Base-by-base conservation (phyloP, 768 basidiomycete species). In the Gloeopeniophorella convolvens region DNA sequence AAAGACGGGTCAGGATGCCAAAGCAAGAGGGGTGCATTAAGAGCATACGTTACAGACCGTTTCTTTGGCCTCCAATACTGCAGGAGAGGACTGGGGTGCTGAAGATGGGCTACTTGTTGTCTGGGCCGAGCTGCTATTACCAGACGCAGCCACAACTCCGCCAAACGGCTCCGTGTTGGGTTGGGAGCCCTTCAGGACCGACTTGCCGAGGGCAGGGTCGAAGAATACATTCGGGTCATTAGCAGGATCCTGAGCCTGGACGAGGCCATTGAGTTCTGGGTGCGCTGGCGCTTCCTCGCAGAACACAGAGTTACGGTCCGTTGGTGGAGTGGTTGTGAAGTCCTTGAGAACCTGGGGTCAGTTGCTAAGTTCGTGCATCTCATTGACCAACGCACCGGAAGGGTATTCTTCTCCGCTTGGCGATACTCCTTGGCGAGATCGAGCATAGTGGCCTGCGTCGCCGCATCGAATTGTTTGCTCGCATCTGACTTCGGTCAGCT, bases 371-470 rank as follows among this genome's bases (percentile, higher is more conserved):
- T 36, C 23, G 37, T 15, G 26, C 5, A 16, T 11, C 24, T 16
- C 44, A 16, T 7, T 30, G 21, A 34, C 34, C 5, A 28, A 31
- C 47, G 45, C 56, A 76, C 77, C 32, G 77, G 77, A 57, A 76
- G 76, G 1, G 78, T 79, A 61, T 81, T 80, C 68, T 78, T 81
- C 67, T 80, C 79, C 0, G 62, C 70, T 55, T 78, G 74, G 39
- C 78, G 74, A 59, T 77, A 78, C 59, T 77, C 72, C 9, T 69
- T 55, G 13, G 78, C 79, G 39, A 79, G 65, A 9, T 69, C 67
- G 48, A 80, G 69, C 77, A 80, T 78, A 42, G 68, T 73, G 4
- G 68, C 66, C 50, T 74, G 72, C 2, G 76, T 79, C 7, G 71
- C 64, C 27, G 63, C 70, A 55, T 79, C 73, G 47, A 79, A 78